These are phyloP conservation scores for Pythium chondricola DNA, from an alignment of 352 stramenopile genomes.

Conservation along the genomic window DNA sequence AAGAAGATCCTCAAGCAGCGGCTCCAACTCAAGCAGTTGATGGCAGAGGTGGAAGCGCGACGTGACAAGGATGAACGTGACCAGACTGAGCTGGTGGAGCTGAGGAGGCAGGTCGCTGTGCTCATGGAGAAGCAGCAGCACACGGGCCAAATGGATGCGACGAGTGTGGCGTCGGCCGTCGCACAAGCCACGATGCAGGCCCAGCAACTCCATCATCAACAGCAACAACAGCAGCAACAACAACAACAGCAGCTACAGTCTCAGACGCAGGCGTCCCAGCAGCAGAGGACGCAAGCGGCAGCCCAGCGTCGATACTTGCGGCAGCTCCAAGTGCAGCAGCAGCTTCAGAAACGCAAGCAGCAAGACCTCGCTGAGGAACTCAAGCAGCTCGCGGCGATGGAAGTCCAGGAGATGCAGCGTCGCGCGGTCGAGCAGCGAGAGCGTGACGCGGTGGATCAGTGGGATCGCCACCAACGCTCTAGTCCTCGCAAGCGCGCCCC, in stretches of 20 bases:
- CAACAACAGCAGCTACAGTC: constrained; percentile 3
- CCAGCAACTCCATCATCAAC: not conserved
- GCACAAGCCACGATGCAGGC: too few relatives aligned
- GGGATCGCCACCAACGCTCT: too few relatives aligned
- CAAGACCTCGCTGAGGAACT: constrained; percentile 27
- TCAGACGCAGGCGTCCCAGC: not conserved
- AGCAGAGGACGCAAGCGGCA: constrained; percentile 2
- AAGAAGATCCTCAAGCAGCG: constrained; percentile 30
- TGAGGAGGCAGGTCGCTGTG: constrained; percentile 24
- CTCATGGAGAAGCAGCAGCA: constrained; percentile 28
- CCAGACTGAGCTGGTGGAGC: constrained; percentile 20
- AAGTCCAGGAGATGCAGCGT: constrained; percentile 28
- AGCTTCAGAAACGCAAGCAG: constrained; percentile 28
- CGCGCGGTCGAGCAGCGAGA: constrained; percentile 16
- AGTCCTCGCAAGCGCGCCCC: too few relatives aligned
- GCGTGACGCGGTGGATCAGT: not conserved
- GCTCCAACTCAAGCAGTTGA: constrained; percentile 21
- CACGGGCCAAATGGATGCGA: constrained; percentile 1
- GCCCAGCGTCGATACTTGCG: constrained; percentile 12
- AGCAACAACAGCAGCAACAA: not conserved
- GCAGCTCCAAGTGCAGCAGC: constrained; percentile 21
- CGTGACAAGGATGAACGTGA: constrained; percentile 20
- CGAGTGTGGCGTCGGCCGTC: constrained; percentile 10
- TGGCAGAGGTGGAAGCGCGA: constrained; percentile 6
- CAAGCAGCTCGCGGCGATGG: constrained; percentile 26